These are phyloP conservation scores for Sordaria brevicollis DNA, from an alignment of 495 filamentous ascomycete genomes.

Conservation along the genomic window DNA sequence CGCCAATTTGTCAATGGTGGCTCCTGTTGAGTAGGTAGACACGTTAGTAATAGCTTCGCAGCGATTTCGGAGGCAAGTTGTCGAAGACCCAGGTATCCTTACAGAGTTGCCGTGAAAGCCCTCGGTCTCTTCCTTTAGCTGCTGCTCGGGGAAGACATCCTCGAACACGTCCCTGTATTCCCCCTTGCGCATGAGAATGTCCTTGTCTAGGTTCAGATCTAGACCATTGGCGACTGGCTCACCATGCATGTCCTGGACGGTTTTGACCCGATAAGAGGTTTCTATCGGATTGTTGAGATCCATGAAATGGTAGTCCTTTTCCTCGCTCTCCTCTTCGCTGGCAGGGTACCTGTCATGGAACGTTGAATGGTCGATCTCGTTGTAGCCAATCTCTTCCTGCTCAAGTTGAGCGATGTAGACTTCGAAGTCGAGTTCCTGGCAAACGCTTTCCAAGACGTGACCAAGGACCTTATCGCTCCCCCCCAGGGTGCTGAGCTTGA, in stretches of 20 bases:
- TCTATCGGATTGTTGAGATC: too few species aligned
- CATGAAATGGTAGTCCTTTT: background rate
- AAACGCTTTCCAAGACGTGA: background rate
- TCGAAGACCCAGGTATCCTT: background rate
- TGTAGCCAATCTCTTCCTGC: background rate
- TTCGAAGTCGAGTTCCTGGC: background rate
- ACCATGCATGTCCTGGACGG: background rate
- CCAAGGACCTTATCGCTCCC: background rate
- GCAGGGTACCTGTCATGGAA: background rate
- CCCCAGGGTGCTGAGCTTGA: background rate
- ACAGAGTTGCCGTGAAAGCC: background rate
- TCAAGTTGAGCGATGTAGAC: background rate
- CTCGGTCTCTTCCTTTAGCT: background rate
- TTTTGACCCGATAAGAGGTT: background rate
- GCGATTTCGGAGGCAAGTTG: too few species aligned
- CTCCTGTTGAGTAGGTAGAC: background rate
- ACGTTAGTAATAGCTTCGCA: background rate
- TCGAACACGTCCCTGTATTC: background rate
- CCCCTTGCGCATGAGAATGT: background rate
- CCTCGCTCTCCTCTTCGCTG: background rate
- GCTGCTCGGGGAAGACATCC: background rate
- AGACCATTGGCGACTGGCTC: background rate
- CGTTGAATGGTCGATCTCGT: background rate
- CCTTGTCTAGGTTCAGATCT: background rate
- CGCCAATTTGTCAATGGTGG: background rate